A percentile compares a stretch with the other conserved stretches of the same genome.
Evolutionary conservation across 768 basidiomycete species (phyloP).

Genomic region (Boletus vermiculosoides): DNA sequence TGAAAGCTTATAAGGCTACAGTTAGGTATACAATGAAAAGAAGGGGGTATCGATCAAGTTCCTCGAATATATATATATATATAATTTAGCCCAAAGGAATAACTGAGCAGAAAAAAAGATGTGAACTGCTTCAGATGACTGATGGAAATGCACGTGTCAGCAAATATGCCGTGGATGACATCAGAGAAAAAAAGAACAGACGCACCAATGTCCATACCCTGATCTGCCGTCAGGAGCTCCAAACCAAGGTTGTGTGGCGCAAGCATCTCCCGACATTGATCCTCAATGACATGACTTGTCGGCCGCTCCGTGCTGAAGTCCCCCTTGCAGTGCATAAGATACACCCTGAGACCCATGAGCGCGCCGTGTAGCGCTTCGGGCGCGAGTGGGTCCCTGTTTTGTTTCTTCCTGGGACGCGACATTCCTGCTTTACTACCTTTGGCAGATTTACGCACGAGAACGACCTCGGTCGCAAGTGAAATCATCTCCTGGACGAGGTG

Average conservation of each 20-base stretch:
- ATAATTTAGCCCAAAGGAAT: background rate
- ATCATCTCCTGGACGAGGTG: slow-evolving; percentile 76
- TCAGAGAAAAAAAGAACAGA: slow-evolving; percentile 20
- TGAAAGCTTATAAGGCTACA: slow-evolving; percentile 33
- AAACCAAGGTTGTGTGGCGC: slow-evolving; percentile 61
- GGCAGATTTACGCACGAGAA: slow-evolving; percentile 40
- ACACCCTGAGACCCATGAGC: slow-evolving; percentile 64
- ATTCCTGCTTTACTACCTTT: slow-evolving; percentile 12
- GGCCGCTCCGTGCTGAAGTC: slow-evolving; percentile 51
- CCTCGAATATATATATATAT: slow-evolving; percentile 11
- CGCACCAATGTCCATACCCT: slow-evolving; percentile 82
- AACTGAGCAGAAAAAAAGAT: background rate
- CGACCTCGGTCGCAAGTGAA: slow-evolving; percentile 66
- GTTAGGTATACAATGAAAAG: slow-evolving; percentile 35
- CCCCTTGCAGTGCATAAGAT: slow-evolving; percentile 88
- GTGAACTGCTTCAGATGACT: slow-evolving; percentile 37
- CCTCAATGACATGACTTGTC: slow-evolving; percentile 64
- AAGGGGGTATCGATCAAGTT: slow-evolving; percentile 19
- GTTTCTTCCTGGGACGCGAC: slow-evolving; percentile 35
- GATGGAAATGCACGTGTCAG: slow-evolving; percentile 1
- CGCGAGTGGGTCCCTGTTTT: slow-evolving; percentile 37
- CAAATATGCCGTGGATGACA: background rate
- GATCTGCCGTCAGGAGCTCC: slow-evolving; percentile 66
- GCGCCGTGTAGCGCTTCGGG: slow-evolving; percentile 49
- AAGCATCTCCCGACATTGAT: slow-evolving; percentile 68